phyloP scores from a whole-genome alignment of 2,329 filamentous ascomycete species.

The Chaetomiaceae sp. region DNA sequence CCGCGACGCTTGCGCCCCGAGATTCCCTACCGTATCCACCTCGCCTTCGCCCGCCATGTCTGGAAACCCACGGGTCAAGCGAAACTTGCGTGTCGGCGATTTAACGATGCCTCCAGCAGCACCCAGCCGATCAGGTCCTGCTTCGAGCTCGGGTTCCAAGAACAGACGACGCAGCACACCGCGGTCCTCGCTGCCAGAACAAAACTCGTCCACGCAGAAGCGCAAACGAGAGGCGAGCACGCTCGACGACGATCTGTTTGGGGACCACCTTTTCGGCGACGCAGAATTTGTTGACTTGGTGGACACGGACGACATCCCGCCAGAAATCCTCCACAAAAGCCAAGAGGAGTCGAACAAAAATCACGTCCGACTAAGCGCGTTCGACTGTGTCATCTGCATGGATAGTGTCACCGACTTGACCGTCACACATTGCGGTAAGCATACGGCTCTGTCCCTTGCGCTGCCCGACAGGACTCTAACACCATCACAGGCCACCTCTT shows the following conservation, averaged over 20 bases:
- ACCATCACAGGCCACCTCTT: constrained; percentile 54
- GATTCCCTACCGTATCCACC: neutral
- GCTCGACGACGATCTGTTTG: constrained; percentile 23
- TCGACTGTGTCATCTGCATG: constrained; percentile 64
- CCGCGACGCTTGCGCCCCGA: neutral
- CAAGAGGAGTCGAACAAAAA: constrained; percentile 37
- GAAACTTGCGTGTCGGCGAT: constrained; percentile 2
- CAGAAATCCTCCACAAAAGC: constrained; percentile 16
- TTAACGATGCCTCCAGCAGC: constrained; percentile 5
- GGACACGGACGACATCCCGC: constrained; percentile 39
- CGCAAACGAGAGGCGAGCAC: constrained; percentile 18
- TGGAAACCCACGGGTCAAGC: neutral
- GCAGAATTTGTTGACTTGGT: constrained; percentile 35
- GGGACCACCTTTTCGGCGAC: constrained; percentile 20
- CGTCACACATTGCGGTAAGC: constrained; percentile 61
- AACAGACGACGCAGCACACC: neutral
- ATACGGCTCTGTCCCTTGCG: neutral
- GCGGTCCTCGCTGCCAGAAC: neutral
- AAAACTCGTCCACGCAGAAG: constrained; percentile 4
- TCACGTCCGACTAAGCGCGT: constrained; percentile 46
- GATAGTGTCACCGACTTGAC: constrained; percentile 53
- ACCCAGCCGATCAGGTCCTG: neutral
- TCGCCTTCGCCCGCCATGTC: constrained; percentile 5
- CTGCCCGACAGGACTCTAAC: constrained; percentile 6
- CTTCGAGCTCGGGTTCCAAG: neutral